Base-by-base conservation (phyloP, 768 basidiomycete genomes). In the Lanmaoa pseudosensibilis region DNA sequence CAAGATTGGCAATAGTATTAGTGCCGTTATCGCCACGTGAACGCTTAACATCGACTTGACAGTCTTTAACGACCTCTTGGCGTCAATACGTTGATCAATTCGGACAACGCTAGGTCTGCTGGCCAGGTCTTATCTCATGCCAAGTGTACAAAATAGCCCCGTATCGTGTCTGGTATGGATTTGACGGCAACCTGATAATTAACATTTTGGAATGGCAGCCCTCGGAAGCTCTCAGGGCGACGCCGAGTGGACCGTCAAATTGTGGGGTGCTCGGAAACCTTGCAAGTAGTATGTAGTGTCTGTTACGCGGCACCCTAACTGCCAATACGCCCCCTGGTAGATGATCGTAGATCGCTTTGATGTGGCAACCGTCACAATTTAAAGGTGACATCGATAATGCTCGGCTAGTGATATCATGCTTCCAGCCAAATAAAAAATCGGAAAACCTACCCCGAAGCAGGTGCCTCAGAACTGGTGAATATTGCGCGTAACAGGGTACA, bases 381-480 rank as follows among this genome's bases (percentile, higher is more conserved):
- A 30, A 30, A 38, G 19, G 13, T 41, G 61, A 54, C 39, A 39
- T 54, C 25, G 41, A 39, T 15, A 25, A 19, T 40, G 52, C 18
- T 37, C 19, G 18, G 27, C 33, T 18, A 33, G 50, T 5, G 27
- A 27, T 27, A 27, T 27, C 27, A 27, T 27, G 3, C 27, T 27
- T 27, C 27, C 27, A 27, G 27, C 27, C 3, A 5, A 6, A 27
- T 27, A 27, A 41, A 34, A 18, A 7, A 11, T 38, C 15, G 11
- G 18, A 40, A 32, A 37, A 33, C n/a, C 46, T n/a, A 58, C 16
- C 60, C 41, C 34, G 23, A 34, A 34, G 13, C 83, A 60, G 75
- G 83, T 62, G 78, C 78, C 87, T 63, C 69, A 69, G 38, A 58
- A 56, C 48, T 59, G n/a, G n/a, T n/a, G n/a, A n/a, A n/a, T n/a